phyloP scores from a whole-genome alignment of 202 grass and related monocot species.

The Zoysia matrella region DNA sequence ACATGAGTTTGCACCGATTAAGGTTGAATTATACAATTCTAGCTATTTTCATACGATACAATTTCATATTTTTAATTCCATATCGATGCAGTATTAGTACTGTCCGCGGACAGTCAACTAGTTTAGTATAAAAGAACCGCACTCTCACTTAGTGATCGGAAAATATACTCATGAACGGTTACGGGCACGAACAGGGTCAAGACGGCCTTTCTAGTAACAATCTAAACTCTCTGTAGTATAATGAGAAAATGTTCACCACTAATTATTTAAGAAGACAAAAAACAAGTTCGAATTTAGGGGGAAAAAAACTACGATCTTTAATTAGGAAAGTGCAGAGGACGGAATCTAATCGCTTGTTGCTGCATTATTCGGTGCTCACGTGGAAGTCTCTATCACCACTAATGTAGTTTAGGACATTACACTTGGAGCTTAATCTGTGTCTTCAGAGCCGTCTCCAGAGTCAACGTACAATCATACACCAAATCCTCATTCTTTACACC shows the following conservation, averaged over 20 bases:
- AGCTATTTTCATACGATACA: no score
- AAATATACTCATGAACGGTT: no score
- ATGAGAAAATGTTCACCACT: not conserved
- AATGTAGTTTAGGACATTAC: slow-evolving; percentile 42
- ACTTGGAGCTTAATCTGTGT: slow-evolving; percentile 57
- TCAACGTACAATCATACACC: slow-evolving; percentile 29
- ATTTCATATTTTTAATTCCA: no score
- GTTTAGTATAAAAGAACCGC: no score
- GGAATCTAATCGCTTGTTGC: not conserved
- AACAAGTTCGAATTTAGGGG: not conserved
- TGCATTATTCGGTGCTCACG: slow-evolving; percentile 19
- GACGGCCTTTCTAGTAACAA: not conserved
- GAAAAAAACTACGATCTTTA: not conserved
- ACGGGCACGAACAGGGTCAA: no score
- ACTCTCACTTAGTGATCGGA: no score
- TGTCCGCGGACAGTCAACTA: no score
- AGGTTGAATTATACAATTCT: no score
- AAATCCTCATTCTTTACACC: slow-evolving; percentile 35
- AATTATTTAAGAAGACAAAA: not conserved
- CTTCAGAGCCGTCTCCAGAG: slow-evolving; percentile 29
- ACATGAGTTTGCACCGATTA: no score
- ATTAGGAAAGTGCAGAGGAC: not conserved
- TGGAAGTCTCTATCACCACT: slow-evolving; percentile 25
- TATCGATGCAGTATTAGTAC: no score
- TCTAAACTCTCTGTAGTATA: not conserved